Conservation (phyloP, 176 grass and related monocot species). For the Carex littledalei region DNA sequence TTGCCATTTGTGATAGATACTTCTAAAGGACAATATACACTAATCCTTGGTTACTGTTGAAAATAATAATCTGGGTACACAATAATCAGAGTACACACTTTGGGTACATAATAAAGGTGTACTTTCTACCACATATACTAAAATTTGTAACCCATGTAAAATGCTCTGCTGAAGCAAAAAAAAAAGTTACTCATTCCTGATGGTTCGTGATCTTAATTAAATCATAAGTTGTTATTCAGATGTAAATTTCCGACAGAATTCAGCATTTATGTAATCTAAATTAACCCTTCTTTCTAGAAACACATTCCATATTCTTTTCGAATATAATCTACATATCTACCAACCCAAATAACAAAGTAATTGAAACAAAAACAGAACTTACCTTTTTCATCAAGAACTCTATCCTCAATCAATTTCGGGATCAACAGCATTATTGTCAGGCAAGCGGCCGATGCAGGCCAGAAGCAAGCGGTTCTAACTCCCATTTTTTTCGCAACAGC, state of each 20-base stretch:
- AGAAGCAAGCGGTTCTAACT: conserved; percentile 39
- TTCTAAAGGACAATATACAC: too few species aligned
- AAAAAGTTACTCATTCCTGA: not conserved
- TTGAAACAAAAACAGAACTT: not conserved
- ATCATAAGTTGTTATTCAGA: not conserved
- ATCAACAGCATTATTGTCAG: conserved; percentile 41
- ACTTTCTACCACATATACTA: not conserved
- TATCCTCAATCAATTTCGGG: conserved; percentile 38
- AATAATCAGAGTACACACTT: too few species aligned
- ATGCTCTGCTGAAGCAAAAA: not conserved
- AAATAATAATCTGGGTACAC: too few species aligned
- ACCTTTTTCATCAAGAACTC: conserved; percentile 55
- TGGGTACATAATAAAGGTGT: not conserved
- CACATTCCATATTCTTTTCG: not conserved
- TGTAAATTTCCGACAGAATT: not conserved
- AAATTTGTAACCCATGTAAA: not conserved
- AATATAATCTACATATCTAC: not conserved
- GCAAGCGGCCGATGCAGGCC: conserved; percentile 32
- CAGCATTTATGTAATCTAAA: not conserved
- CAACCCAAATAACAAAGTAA: not conserved
- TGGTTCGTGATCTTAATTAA: not conserved
- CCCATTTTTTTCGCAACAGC: conserved; percentile 35
- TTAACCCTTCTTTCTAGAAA: not conserved
- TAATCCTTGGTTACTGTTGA: too few species aligned
- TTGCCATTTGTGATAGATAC: too few species aligned